Evolutionary conservation across 495 filamentous ascomycete species (phyloP), one percentile per base, ranked within the genome.

Genomic region (Neurospora sp.): DNA sequence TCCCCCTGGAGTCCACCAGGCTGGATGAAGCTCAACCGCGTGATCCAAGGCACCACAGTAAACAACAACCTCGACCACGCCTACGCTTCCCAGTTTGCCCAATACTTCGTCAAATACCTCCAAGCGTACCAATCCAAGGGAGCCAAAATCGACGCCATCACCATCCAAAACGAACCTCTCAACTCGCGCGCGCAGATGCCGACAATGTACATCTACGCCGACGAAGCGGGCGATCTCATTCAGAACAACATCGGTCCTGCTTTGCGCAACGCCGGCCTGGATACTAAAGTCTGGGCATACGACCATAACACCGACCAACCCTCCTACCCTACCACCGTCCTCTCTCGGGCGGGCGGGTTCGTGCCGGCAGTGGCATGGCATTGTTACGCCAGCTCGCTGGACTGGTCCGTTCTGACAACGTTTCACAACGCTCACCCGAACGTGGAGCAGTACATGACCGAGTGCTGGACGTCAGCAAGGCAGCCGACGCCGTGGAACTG

Each of bases 21-120:
- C 0, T 89, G 88, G 87, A 89, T 89, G 87, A 88, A 89, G 76
- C 72, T 86, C 31, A 86, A 88, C 71, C 79, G 82, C 31, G 85
- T 83, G 70, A 82, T 88, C 16, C 81, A 83, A 39, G 86, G 86
- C 27, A 82, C 79, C 39, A 84, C 84, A 0, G 78, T 77, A 35
- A 82, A 87, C 74, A 89, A 89, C 75, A 84, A 84, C 72, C 79
- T 89, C 37, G 85, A 89, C 75, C 78, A 83, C 70, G 80, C 82
- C 35, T 88, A 88, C 75, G 80, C 83, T 38, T 79, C 76, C 44
- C 76, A 80, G 20, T 87, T 84, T 72, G 85, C 85, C 0, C 78
- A 88, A 72, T 89, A 89, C 78, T 89, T 88, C 71, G 84, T 86
- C 40, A 86, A 86, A 76, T 89, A 89, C 75, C 82, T 89, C 54